Evolutionary conservation across 371 early-diverging fungal genomes (phyloP), one percentile per base, ranked within the genome.

Genomic region (Mucor piriformis): DNA sequence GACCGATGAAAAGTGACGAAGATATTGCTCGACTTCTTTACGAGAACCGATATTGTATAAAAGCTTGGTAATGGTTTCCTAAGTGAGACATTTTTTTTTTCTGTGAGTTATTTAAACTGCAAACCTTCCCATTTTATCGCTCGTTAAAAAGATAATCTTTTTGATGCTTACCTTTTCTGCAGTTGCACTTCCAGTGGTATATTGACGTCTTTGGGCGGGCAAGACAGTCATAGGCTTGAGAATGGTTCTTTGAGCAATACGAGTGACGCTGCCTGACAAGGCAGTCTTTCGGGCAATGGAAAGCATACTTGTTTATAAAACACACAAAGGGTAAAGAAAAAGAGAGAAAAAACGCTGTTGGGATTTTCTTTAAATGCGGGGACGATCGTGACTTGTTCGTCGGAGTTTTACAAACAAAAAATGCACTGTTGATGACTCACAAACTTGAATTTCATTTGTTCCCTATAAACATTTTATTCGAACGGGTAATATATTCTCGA

Each of bases 41-140:
- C 93, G 92, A 34, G 96, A 95, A 37, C 97, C 98, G 74, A 98
- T 97, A 77, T 96, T 98, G 83, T 97, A 96, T 32, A 98, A 83
- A n/a, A 98, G 83, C 69, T 93, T 93, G 43, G 93, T 88, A 62
- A 98, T 96, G 6, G 96, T 98, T 77, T 96, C 97, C 93, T 97
- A 67, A 40, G 32, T 29, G 29, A 62, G n/a, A 50, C 5, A 13
- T 18, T 32, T 42, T 20, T 29, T 24, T n/a, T n/a, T n/a, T n/a
- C n/a, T n/a, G n/a, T n/a, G 10, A 4, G 18, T 24, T 42, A 42
- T 10, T 13, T 37, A 37, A 33, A 33, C 6, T 6, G 18, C 32
- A 11, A 13, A 25, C 20, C 20, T 12, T 16, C 34, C 20, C 18
- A 15, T 21, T 44, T 21, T 6, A 21, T 43, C 49, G 24, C 35